Evolutionary conservation across 345 rosid genomes (phyloP).

Genomic region (Cardamine chenopodiifolia): DNA sequence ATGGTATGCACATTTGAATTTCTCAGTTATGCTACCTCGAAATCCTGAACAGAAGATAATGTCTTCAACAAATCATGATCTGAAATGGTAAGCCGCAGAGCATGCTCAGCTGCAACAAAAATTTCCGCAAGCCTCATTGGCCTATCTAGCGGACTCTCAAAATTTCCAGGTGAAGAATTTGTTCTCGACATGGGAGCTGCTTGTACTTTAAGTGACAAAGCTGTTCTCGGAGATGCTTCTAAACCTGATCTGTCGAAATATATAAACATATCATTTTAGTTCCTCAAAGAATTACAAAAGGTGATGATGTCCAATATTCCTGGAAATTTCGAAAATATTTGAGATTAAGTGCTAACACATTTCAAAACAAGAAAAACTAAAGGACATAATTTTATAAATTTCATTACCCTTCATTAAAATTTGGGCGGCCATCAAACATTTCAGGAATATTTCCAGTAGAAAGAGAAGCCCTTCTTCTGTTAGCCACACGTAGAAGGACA

Average conservation of each 20-base stretch:
- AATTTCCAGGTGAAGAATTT: slow-evolving; percentile 80
- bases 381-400: slow-evolving; percentile 15
- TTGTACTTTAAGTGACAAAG: slow-evolving; percentile 52
- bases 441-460: slow-evolving; percentile 90
- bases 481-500: slow-evolving; percentile 91
- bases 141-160: slow-evolving; percentile 78
- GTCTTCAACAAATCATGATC: slow-evolving; percentile 66
- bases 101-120: slow-evolving; percentile 91
- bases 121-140: slow-evolving; percentile 99
- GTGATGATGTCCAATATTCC: slow-evolving; percentile 27
- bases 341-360: slow-evolving; percentile 16
- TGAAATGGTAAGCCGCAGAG: slow-evolving; percentile 73
- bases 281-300: slow-evolving; percentile 24
- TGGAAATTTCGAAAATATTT: slow-evolving; percentile 2
- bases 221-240: slow-evolving; percentile 53
- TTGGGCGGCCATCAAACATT: slow-evolving; percentile 61
- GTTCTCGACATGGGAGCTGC: slow-evolving; percentile 63
- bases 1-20: slow-evolving; percentile 19
- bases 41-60: slow-evolving; percentile 77
- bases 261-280: slow-evolving; percentile 43
- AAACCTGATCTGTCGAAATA: slow-evolving; percentile 70
- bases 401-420: slow-evolving; percentile 72
- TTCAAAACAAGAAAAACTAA: slow-evolving; percentile 22
- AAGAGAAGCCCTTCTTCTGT: slow-evolving; percentile 92
- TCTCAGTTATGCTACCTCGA: slow-evolving; percentile 65